Percentiles rank a stretch among this genome's conserved stretches.
Conservation (phyloP, 2,329 filamentous ascomycete genomes). For the Apiospora sp. region DNA sequence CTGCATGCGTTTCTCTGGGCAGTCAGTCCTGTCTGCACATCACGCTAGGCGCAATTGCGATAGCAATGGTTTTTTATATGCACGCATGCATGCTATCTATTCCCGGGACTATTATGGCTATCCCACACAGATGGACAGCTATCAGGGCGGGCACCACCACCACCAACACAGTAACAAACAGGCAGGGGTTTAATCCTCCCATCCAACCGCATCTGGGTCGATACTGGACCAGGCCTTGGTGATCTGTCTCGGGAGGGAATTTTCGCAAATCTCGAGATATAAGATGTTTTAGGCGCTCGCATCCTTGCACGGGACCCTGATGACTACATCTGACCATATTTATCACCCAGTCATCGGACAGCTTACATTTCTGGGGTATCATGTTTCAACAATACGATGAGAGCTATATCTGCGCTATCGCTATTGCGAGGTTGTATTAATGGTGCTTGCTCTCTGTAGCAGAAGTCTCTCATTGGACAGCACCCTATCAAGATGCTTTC, state of each 20-base stretch:
- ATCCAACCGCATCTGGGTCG: not conserved
- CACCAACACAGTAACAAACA: not conserved
- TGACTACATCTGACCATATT: conserved; percentile 3
- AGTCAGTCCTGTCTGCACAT: not conserved
- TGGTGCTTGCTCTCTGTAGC: not conserved
- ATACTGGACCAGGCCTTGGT: not conserved
- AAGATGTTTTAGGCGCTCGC: conserved; percentile 1
- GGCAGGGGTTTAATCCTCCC: not conserved
- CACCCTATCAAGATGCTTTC: not conserved
- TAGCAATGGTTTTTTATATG: not conserved
- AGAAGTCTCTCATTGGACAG: conserved; percentile 1
- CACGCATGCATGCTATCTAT: not conserved
- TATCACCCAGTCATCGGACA: conserved; percentile 2
- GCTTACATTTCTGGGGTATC: not conserved
- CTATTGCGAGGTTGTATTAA: not conserved
- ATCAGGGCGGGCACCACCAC: not conserved
- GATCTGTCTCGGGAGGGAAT: not conserved
- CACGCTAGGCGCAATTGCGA: not conserved
- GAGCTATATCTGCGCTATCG: conserved; percentile 1
- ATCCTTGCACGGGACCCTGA: conserved; percentile 5
- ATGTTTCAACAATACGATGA: not conserved
- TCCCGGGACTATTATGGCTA: not conserved
- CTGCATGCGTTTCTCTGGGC: conserved; percentile 23
- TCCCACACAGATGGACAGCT: not conserved
- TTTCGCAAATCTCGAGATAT: not conserved